Evolutionary conservation across 1,284 basidiomycete genomes (phyloP), one percentile per base, ranked within the genome.

Genomic region (Phellinidium pouzarii): DNA sequence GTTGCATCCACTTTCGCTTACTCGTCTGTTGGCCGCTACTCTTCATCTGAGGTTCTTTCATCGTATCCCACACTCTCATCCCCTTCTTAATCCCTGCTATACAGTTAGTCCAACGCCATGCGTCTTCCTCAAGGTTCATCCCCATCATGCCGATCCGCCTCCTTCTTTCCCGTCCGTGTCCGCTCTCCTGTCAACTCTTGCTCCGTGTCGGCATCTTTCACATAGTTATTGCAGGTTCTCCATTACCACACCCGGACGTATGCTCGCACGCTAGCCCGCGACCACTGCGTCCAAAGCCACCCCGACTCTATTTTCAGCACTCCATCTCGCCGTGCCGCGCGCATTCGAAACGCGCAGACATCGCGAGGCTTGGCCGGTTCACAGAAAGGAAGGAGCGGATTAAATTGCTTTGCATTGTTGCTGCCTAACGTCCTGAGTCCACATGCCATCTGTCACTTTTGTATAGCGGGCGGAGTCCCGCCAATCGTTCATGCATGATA

Each of bases 21-120:
- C 50, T 52, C 44, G 50, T 45, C 42, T 52, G 34, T 34, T 52
- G 31, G 27, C 50, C 36, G 22, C 44, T 19, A 27, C 31, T 29
- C 50, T 44, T 34, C 31, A 14, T 34, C 9, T 8, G 31, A 14
- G 31, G 31, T 34, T 34, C 31, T 34, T 34, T 34, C 31, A 34
- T 40, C 19, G 37, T 14, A 20, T 40, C n/a, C 37, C 37, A 20
- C 37, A 17, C 37, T 17, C 19, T 40, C 37, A 2, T 7, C 37
- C 19, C n/a, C 37, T 40, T 40, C 37, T 40, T 40, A 20, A 20
- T 40, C 37, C 37, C 19, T 20, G n/a, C 19, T 40, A 40, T 40
- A 40, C n/a, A 7, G 37, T 40, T 40, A 40, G 19, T 40, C 37
- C 37, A 11, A 11, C 19, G n/a, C 37, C 12, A 20, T 7, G 37